These are phyloP conservation scores for Verbena officinalis DNA, from an alignment of 257 asterid genomes.

Conservation along the genomic window DNA sequence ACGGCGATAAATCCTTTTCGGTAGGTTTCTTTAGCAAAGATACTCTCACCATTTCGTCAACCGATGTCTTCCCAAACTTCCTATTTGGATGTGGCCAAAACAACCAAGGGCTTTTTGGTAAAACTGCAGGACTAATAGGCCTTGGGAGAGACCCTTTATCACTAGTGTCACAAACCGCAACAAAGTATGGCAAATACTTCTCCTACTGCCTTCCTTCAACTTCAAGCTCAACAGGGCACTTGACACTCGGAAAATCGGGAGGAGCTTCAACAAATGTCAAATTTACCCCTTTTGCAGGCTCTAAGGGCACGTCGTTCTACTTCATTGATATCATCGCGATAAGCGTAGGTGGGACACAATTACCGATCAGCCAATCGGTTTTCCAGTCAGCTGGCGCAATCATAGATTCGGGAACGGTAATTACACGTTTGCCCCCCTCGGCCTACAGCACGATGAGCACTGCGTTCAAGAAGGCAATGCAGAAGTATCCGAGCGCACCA, in stretches of 20 bases:
- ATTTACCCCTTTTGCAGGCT: conserved; percentile 57
- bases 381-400: conserved; percentile 55
- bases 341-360: conserved; percentile 45
- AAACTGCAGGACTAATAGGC: conserved; percentile 66
- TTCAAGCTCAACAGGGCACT: conserved; percentile 64
- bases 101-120: conserved; percentile 64
- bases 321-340: conserved; percentile 47
- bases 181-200: conserved; percentile 57
- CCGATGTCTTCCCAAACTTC: conserved; percentile 46
- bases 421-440: conserved; percentile 68
- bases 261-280: conserved; percentile 16
- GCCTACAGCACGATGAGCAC: conserved; percentile 56
- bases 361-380: conserved; percentile 48
- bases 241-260: conserved; percentile 51
- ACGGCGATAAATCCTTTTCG: conserved; percentile 66
- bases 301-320: conserved; percentile 45
- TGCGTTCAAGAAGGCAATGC: conserved; percentile 54
- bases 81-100: conserved; percentile 76
- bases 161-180: conserved; percentile 60
- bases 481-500: conserved; percentile 50
- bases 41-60: conserved; percentile 43
- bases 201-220: conserved; percentile 76
- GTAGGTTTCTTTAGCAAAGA: conserved; percentile 57
- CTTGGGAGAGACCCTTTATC: conserved; percentile 64
- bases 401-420: conserved; percentile 87